Conservation (phyloP, 257 asterid species). For the Rehmannia glutinosa region DNA sequence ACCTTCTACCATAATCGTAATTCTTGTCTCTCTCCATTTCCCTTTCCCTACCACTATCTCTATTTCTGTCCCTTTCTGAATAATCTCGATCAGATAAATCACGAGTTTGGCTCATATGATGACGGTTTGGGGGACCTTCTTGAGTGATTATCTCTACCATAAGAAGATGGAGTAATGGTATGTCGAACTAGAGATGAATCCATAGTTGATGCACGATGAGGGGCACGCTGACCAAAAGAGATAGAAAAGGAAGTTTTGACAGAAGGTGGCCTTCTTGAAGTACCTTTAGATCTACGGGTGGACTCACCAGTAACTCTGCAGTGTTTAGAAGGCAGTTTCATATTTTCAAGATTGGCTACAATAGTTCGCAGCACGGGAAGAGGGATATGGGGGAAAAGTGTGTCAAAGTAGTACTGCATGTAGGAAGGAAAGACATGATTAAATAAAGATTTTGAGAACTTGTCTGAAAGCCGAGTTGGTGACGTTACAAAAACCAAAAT, state of each 20-base stretch:
- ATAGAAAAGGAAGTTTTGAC: constrained; percentile 97
- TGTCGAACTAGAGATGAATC: constrained; percentile 96
- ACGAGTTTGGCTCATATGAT: constrained; percentile 72
- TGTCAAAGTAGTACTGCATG: constrained; percentile 94
- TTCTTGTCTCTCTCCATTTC: constrained; percentile 41
- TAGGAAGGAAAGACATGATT: constrained; percentile 16
- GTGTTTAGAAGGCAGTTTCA: constrained; percentile 86
- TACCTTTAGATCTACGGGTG: constrained; percentile 91
- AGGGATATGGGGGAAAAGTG: constrained; percentile 93
- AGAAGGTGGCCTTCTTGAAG: constrained; percentile 95
- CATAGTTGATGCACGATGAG: constrained; percentile 97
- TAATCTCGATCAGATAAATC: constrained; percentile 70
- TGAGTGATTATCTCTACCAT: constrained; percentile 49
- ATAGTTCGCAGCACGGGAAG: constrained; percentile 73
- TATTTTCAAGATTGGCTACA: constrained; percentile 66
- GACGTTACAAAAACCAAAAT: background rate
- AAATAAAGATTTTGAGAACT: constrained; percentile 15
- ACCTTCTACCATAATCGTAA: constrained; percentile 53
- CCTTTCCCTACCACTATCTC: constrained; percentile 28
- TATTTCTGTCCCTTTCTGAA: constrained; percentile 34
- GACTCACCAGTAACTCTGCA: constrained; percentile 84
- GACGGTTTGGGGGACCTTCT: constrained; percentile 49
- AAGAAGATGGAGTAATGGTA: constrained; percentile 44
- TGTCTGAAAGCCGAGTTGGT: background rate
- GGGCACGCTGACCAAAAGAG: constrained; percentile 99